Conservation (phyloP, 2,329 filamentous ascomycete species). For the Nemania sp. region DNA sequence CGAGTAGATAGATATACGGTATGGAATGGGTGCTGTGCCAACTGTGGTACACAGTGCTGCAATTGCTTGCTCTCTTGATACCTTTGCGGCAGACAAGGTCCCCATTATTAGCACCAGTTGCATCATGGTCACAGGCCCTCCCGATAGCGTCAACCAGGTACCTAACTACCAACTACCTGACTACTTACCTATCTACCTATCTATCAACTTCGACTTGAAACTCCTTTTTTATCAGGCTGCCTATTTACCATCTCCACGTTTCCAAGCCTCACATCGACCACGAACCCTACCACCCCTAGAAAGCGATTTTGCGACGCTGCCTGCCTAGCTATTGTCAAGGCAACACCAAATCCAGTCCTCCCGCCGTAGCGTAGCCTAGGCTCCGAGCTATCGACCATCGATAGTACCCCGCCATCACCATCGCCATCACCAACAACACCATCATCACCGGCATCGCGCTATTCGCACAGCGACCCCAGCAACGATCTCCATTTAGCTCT, state of each 20-base stretch:
- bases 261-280: slow-evolving; percentile 7
- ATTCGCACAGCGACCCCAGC: slow-evolving; percentile 1
- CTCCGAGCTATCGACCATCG: slow-evolving; percentile 31
- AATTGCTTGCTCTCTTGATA: slow-evolving; percentile 2
- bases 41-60: not conserved
- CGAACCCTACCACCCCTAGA: not conserved
- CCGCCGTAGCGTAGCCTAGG: slow-evolving; percentile 6
- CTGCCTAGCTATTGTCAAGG: slow-evolving; percentile 10
- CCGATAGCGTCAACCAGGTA: slow-evolving; percentile 26
- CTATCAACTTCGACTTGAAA: slow-evolving; percentile 9
- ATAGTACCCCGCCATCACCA: slow-evolving; percentile 44
- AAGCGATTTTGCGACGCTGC: slow-evolving; percentile 8
- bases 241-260: slow-evolving; percentile 28
- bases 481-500: slow-evolving; percentile 11
- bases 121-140: slow-evolving; percentile 37
- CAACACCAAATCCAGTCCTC: slow-evolving; percentile 15
- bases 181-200: slow-evolving; percentile 12
- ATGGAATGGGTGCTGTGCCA: too few relatives aligned
- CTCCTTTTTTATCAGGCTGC: slow-evolving; percentile 10
- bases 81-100: slow-evolving; percentile 21
- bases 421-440: slow-evolving; percentile 35
- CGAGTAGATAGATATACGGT: not conserved
- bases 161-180: not conserved
- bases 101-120: slow-evolving; percentile 39
- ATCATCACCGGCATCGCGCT: slow-evolving; percentile 23